Percentiles rank a stretch among this genome's conserved stretches.
These are phyloP conservation scores for Colletotrichum sp. DNA, from an alignment of 2,329 filamentous ascomycete species.

Conservation along the genomic window DNA sequence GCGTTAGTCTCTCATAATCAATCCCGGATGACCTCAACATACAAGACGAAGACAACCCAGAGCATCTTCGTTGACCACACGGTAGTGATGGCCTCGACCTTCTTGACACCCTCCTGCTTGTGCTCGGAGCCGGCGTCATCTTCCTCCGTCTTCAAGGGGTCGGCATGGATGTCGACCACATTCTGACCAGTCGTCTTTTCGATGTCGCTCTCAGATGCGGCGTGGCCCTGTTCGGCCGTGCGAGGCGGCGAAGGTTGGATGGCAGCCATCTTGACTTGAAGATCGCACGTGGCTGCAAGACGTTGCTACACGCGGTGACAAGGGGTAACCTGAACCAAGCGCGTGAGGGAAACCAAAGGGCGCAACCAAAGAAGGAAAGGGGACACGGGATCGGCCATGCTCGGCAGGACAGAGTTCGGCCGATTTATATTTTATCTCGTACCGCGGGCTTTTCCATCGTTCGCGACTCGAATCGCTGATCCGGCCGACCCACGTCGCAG, in stretches of 20 bases:
- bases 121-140: conserved; percentile 29
- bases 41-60: conserved; percentile 45
- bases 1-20: neutral
- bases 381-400: neutral
- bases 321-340: neutral
- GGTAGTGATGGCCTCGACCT: conserved; percentile 43
- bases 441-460: neutral
- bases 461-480: neutral
- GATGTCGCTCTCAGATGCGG: conserved; percentile 4
- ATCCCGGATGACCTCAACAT: neutral
- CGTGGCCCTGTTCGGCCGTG: neutral
- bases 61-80: conserved; percentile 43
- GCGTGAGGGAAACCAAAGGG: neutral
- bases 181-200: conserved; percentile 25
- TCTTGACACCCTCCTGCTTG: conserved; percentile 42
- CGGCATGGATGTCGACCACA: conserved; percentile 22
- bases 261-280: neutral
- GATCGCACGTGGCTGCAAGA: neutral
- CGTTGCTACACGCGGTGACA: neutral
- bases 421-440: conserved; percentile 6
- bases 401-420: neutral
- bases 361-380: neutral
- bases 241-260: neutral
- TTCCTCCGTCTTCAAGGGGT: conserved; percentile 8
- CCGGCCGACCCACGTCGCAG: neutral